A percentile compares a stretch with the other conserved stretches of the same genome.
phyloP scores from a whole-genome alignment of 176 grass and related monocot species.

The Avena sativa region DNA sequence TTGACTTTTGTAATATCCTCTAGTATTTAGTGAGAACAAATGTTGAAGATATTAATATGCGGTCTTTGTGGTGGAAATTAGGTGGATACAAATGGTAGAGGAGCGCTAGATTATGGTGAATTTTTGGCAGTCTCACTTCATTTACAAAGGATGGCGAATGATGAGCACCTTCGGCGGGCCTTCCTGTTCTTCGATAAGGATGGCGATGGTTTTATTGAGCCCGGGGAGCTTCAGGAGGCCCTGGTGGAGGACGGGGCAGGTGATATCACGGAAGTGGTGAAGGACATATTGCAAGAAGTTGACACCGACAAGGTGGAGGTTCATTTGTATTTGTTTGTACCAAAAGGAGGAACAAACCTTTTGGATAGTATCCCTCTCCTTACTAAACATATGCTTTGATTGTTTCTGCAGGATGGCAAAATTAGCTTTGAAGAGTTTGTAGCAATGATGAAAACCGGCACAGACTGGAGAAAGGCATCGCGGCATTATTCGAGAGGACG shows the following conservation, averaged over 20 bases:
- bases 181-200: slow-evolving; percentile 88
- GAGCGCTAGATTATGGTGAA: slow-evolving; percentile 82
- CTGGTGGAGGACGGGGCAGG: slow-evolving; percentile 62
- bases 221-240: slow-evolving; percentile 73
- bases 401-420: slow-evolving; percentile 72
- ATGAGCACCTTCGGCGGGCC: slow-evolving; percentile 78
- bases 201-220: slow-evolving; percentile 79
- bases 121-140: slow-evolving; percentile 90
- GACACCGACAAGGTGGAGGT: slow-evolving; percentile 81
- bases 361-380: background rate
- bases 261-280: slow-evolving; percentile 68
- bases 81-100: slow-evolving; percentile 78
- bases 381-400: background rate
- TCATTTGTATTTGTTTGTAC: background rate
- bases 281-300: slow-evolving; percentile 83
- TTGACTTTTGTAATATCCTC: background rate
- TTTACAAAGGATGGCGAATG: slow-evolving; percentile 86
- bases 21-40: background rate
- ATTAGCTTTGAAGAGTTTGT: slow-evolving; percentile 87
- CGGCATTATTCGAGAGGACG: slow-evolving; percentile 85
- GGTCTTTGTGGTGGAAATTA: slow-evolving; percentile 40
- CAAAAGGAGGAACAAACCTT: background rate
- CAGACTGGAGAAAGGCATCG: slow-evolving; percentile 89
- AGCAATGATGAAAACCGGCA: slow-evolving; percentile 92
- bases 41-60: slow-evolving; percentile 28